phyloP scores from a whole-genome alignment of 2,329 filamentous ascomycete genomes.

The Scedosporium boydii region DNA sequence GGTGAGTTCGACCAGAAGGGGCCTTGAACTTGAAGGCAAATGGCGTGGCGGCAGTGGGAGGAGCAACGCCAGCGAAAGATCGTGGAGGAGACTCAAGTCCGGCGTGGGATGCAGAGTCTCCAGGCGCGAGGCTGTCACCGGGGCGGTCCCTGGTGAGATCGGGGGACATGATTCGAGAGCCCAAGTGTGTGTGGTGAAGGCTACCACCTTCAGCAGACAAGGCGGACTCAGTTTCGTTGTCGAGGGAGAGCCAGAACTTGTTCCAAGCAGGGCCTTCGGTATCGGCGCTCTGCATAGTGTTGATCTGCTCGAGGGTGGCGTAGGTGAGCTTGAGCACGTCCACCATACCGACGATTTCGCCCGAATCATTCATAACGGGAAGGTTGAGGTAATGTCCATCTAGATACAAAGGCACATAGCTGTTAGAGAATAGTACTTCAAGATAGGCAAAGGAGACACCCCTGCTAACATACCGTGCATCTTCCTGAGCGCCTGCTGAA shows the following conservation, averaged over 20 bases:
- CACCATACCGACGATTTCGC: slow-evolving; percentile 98
- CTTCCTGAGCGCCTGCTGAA: slow-evolving; percentile 93
- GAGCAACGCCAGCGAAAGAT: slow-evolving; percentile 43
- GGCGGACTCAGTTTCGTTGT: slow-evolving; percentile 92
- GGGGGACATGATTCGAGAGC: slow-evolving; percentile 70
- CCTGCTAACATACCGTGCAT: slow-evolving; percentile 73
- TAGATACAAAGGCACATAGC: slow-evolving; percentile 25
- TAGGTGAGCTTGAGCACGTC: slow-evolving; percentile 98
- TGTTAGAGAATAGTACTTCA: neutral
- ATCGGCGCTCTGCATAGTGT: slow-evolving; percentile 82
- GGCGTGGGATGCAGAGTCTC: slow-evolving; percentile 89
- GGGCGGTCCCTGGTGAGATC: slow-evolving; percentile 63
- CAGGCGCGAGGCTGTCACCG: slow-evolving; percentile 76
- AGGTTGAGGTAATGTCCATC: slow-evolving; percentile 98
- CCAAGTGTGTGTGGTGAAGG: slow-evolving; percentile 53
- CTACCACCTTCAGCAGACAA: slow-evolving; percentile 85
- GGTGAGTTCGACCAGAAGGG: slow-evolving; percentile 86
- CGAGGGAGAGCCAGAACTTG: slow-evolving; percentile 97
- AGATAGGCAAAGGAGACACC: neutral
- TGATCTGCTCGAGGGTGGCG: slow-evolving; percentile 94
- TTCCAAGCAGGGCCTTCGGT: slow-evolving; percentile 97
- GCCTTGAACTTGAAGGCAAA: slow-evolving; percentile 99
- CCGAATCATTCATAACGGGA: slow-evolving; percentile 93
- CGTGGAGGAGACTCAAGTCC: slow-evolving; percentile 70
- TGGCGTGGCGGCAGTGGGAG: slow-evolving; percentile 58